Conservation (phyloP, 768 basidiomycete genomes). For the Pulveroboletus ravenelii region DNA sequence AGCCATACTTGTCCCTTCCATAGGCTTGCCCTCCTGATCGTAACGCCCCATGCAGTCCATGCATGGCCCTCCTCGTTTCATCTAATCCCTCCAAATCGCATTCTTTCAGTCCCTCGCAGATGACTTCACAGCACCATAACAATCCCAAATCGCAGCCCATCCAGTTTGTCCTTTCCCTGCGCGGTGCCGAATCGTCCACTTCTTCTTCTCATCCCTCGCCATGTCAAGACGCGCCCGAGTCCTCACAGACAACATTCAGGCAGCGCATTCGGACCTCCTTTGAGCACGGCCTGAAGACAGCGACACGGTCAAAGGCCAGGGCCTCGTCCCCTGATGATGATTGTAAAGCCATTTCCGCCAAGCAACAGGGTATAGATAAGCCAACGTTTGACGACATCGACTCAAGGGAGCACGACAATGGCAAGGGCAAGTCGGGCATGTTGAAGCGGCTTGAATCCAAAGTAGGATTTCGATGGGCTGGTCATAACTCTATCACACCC, state of each 20-base stretch:
- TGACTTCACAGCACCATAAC: slow-evolving; percentile 40
- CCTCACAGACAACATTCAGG: slow-evolving; percentile 49
- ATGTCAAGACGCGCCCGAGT: slow-evolving; percentile 34
- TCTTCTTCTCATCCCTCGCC: slow-evolving; percentile 23
- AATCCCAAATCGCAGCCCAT: slow-evolving; percentile 31
- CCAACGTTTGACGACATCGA: slow-evolving; percentile 27
- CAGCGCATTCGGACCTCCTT: slow-evolving; percentile 60
- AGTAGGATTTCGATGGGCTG: slow-evolving; percentile 45
- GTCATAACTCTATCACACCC: slow-evolving; percentile 38
- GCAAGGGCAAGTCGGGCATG: slow-evolving; percentile 43
- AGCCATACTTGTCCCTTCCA: slow-evolving; percentile 8
- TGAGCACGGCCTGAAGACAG: slow-evolving; percentile 61
- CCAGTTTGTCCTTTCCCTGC: slow-evolving; percentile 39
- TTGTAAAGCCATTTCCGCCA: slow-evolving; percentile 40
- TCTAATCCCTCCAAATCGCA: slow-evolving; percentile 35
- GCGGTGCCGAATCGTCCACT: slow-evolving; percentile 35
- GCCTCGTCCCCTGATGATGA: slow-evolving; percentile 35
- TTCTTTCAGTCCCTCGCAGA: slow-evolving; percentile 42
- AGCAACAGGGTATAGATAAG: slow-evolving; percentile 41
- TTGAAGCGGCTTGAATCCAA: slow-evolving; percentile 46
- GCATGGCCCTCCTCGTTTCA: slow-evolving; percentile 45
- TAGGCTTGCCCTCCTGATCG: slow-evolving; percentile 13
- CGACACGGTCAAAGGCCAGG: slow-evolving; percentile 53
- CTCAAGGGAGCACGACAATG: slow-evolving; percentile 30
- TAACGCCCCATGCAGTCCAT: slow-evolving; percentile 29